Conservation (phyloP, 208 protist species). For the Trypanosomatidae sp. region DNA sequence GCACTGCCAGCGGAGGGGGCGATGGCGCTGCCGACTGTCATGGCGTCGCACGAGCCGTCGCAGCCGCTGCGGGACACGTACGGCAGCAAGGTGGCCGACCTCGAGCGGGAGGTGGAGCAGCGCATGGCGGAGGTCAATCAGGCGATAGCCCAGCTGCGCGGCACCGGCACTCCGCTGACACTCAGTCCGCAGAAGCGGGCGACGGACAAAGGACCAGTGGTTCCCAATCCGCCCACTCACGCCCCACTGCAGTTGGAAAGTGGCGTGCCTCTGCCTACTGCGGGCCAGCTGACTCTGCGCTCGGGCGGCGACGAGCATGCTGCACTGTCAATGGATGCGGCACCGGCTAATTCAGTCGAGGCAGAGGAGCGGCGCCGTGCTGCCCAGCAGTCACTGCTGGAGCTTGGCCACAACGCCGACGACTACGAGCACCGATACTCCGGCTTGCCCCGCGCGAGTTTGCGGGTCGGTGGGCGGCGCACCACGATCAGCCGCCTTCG, state of each 20-base stretch:
- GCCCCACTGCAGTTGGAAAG: not conserved
- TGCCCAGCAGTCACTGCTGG: slow-evolving; percentile 16
- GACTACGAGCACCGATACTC: not conserved
- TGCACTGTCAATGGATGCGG: slow-evolving; percentile 4
- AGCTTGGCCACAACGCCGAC: slow-evolving; percentile 5
- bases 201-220: not conserved
- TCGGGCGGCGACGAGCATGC: too few relatives aligned
- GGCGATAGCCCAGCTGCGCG: slow-evolving; percentile 63
- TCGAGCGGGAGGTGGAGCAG: slow-evolving; percentile 82
- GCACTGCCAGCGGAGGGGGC: not conserved
- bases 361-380: slow-evolving; percentile 3
- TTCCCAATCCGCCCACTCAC: not conserved
- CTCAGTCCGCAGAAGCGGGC: not conserved
- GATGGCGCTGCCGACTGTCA: not conserved
- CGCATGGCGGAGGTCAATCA: slow-evolving; percentile 88
- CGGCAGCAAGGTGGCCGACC: slow-evolving; percentile 45
- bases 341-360: not conserved
- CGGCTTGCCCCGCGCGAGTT: not conserved
- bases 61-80: slow-evolving; percentile 58
- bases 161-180: not conserved
- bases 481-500: slow-evolving; percentile 51
- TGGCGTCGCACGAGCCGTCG: slow-evolving; percentile 3
- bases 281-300: slow-evolving; percentile 15
- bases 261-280: not conserved
- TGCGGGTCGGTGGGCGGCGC: slow-evolving; percentile 6